These are phyloP conservation scores for Rubus parviflorus DNA, from an alignment of 306 rosid species.

Conservation along the genomic window DNA sequence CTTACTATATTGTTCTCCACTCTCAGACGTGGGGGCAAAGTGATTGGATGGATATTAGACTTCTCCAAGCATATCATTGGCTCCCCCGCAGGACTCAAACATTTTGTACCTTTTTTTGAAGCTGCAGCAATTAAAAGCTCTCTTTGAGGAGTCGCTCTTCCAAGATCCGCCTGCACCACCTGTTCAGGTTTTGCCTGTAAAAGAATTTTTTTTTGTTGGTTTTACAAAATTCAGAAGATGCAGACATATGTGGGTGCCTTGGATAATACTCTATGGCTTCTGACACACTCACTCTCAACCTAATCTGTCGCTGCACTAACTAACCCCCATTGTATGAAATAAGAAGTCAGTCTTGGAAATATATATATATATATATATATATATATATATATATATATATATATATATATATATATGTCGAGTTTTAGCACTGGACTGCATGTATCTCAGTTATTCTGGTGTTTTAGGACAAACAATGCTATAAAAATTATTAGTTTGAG, in stretches of 20 bases:
- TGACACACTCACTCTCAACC: constrained; percentile 32
- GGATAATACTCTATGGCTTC: constrained; percentile 40
- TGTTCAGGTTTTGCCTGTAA: constrained; percentile 25
- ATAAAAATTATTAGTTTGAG: background rate
- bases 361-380: background rate
- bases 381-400: constrained; percentile 16
- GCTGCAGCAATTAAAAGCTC: constrained; percentile 58
- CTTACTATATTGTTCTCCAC: constrained; percentile 38
- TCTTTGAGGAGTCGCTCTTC: constrained; percentile 45
- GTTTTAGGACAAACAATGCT: background rate
- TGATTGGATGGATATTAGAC: constrained; percentile 61
- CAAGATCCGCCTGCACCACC: constrained; percentile 26
- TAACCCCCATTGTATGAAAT: constrained; percentile 49
- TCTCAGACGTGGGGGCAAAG: constrained; percentile 75
- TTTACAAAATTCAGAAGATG: constrained; percentile 45
- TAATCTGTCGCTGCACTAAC: constrained; percentile 40
- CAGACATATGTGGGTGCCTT: constrained; percentile 41
- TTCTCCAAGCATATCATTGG: constrained; percentile 28
- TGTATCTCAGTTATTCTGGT: constrained; percentile 17
- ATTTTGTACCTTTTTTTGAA: constrained; percentile 47
- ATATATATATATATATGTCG: background rate
- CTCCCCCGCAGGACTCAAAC: constrained; percentile 59
- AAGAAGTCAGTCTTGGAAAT: constrained; percentile 32
- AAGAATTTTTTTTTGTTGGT: constrained; percentile 52
- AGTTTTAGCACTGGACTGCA: constrained; percentile 21